A percentile compares a stretch with the other conserved stretches of the same genome.
phyloP scores from a whole-genome alignment of 164 flowering plant genomes.

The Saururus chinensis region DNA sequence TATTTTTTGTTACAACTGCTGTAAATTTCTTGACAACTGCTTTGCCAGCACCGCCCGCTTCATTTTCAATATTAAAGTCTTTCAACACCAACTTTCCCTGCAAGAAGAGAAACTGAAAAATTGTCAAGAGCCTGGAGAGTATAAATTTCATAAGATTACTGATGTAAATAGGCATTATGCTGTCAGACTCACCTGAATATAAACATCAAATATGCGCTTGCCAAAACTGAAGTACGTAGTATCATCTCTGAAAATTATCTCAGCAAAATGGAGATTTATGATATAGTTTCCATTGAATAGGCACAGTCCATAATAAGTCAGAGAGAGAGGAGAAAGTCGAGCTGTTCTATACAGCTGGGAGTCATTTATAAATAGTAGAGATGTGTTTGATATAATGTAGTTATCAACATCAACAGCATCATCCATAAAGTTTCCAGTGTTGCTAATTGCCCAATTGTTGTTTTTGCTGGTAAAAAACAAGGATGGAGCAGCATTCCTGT shows the following conservation, averaged over 20 bases:
- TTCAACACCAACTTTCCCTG: conserved; percentile 22
- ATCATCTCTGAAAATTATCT: conserved; percentile 47
- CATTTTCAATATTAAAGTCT: conserved; percentile 30
- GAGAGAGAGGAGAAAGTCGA: conserved; percentile 52
- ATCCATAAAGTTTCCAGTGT: conserved; percentile 76
- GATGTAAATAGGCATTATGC: not conserved
- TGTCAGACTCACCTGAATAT: conserved; percentile 41
- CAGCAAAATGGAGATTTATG: conserved; percentile 62
- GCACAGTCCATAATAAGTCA: conserved; percentile 50
- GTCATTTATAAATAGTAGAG: conserved; percentile 15
- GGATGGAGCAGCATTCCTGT: conserved; percentile 39
- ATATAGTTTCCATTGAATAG: conserved; percentile 45
- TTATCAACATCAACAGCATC: conserved; percentile 25
- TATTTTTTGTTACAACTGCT: conserved; percentile 19
- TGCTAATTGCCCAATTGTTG: conserved; percentile 60
- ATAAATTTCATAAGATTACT: not conserved
- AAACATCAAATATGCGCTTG: conserved; percentile 58
- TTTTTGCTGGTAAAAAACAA: conserved; percentile 16
- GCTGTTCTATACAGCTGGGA: conserved; percentile 48
- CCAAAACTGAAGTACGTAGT: conserved; percentile 52
- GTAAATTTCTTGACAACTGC: conserved; percentile 9
- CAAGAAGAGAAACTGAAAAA: not conserved
- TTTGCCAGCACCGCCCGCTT: conserved; percentile 26
- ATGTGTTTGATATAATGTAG: conserved; percentile 11
- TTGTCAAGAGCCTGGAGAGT: not conserved